These are phyloP conservation scores for Lasiosphaeria ovina DNA, from an alignment of 495 filamentous ascomycete species.

Conservation along the genomic window DNA sequence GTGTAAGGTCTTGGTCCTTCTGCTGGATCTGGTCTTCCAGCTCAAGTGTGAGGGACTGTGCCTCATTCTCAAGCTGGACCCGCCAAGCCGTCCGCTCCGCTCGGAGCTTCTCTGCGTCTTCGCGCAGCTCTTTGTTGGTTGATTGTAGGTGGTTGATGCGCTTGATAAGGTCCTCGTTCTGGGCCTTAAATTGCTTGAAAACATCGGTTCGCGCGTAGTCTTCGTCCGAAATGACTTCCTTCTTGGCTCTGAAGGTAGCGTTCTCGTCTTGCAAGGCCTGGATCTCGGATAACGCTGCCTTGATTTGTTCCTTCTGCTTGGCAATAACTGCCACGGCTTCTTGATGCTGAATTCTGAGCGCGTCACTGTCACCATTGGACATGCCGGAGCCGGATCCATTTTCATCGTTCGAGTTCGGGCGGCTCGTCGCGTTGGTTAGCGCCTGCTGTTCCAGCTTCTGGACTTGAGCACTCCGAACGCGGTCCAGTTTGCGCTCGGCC, in stretches of 20 bases:
- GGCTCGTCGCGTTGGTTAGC: conserved; percentile 57
- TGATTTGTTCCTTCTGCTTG: conserved; percentile 85
- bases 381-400: conserved; percentile 55
- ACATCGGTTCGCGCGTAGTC: conserved; percentile 90
- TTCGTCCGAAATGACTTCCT: conserved; percentile 76
- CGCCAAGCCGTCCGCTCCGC: conserved; percentile 82
- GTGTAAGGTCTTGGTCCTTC: conserved; percentile 78
- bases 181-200: conserved; percentile 85
- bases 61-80: conserved; percentile 73
- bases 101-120: conserved; percentile 80
- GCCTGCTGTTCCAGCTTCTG: conserved; percentile 90
- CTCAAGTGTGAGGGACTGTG: conserved; percentile 65
- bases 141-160: conserved; percentile 90
- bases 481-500: conserved; percentile 89
- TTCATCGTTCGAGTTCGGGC: conserved; percentile 51
- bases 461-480: conserved; percentile 81
- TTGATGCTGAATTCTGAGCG: conserved; percentile 57
- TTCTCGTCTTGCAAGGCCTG: conserved; percentile 74
- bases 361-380: conserved; percentile 61
- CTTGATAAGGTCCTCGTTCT: conserved; percentile 89
- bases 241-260: conserved; percentile 56
- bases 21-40: conserved; percentile 75
- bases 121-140: conserved; percentile 76
- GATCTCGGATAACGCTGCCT: conserved; percentile 74
- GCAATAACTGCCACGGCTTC: conserved; percentile 69